Evolutionary conservation across 495 filamentous ascomycete species (phyloP).

Genomic region (Tuber calosporum): DNA sequence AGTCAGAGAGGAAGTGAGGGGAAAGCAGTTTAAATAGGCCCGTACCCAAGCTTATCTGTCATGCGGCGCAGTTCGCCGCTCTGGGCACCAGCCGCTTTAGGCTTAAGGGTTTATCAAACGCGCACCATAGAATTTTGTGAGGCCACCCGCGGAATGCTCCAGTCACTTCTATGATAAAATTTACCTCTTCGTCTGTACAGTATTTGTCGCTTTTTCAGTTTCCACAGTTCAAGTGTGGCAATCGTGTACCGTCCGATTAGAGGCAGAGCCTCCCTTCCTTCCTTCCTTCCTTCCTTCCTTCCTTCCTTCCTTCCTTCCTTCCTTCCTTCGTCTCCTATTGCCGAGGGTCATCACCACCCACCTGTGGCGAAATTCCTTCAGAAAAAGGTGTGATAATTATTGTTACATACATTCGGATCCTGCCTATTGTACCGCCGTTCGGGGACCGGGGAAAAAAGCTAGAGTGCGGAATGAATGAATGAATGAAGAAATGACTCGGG

Average conservation of each 20-base stretch:
- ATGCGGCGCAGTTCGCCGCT: neutral
- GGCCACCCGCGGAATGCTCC: neutral
- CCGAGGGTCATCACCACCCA: neutral
- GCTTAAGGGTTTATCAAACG: neutral
- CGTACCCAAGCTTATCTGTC: neutral
- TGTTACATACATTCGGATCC: neutral
- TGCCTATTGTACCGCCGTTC: too few species aligned
- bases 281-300: too few species aligned
- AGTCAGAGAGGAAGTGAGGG: conserved; percentile 10
- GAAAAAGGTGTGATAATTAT: neutral
- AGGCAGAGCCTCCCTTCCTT: too few species aligned
- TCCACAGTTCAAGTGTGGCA: too few species aligned
- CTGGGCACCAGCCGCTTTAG: neutral
- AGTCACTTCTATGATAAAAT: neutral
- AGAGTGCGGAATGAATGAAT: neutral
- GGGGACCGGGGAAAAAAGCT: neutral
- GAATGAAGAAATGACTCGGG: neutral
- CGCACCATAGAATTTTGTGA: neutral
- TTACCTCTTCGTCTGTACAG: too few species aligned
- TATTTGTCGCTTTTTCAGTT: too few species aligned
- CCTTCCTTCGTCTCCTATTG: neutral
- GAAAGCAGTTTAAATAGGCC: neutral
- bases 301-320: too few species aligned
- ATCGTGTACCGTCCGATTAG: too few species aligned
- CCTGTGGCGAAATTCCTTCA: neutral